Conservation (phyloP, 352 stramenopile species). For the Blastocystis sp. region DNA sequence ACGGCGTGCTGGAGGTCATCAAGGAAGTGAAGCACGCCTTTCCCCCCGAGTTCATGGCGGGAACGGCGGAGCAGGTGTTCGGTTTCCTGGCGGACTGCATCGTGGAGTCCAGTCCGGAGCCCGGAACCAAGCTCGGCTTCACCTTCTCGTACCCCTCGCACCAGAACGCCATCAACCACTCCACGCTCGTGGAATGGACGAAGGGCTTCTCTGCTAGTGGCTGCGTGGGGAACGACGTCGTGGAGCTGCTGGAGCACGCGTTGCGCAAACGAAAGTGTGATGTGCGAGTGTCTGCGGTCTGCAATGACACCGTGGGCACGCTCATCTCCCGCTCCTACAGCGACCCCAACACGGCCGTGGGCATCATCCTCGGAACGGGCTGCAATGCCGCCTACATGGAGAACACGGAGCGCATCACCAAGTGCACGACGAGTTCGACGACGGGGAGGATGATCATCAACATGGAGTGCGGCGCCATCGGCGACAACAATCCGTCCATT, state of each 20-base stretch:
- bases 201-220: constrained; percentile 72
- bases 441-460: constrained; percentile 73
- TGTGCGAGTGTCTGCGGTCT: constrained; percentile 70
- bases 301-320: constrained; percentile 74
- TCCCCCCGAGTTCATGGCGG: constrained; percentile 44
- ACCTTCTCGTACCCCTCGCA: constrained; percentile 73
- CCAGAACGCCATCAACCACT: constrained; percentile 71
- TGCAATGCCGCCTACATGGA: constrained; percentile 74
- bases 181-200: constrained; percentile 72
- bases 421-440: constrained; percentile 50
- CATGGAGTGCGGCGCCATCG: constrained; percentile 74
- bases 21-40: constrained; percentile 65
- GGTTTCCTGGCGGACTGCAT: constrained; percentile 63
- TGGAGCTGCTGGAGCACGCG: constrained; percentile 70
- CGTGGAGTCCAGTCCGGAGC: constrained; percentile 10
- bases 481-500: constrained; percentile 53
- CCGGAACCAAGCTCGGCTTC: constrained; percentile 71
- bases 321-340: constrained; percentile 71
- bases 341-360: constrained; percentile 70
- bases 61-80: constrained; percentile 66
- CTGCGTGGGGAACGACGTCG: constrained; percentile 71
- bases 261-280: constrained; percentile 68
- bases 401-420: constrained; percentile 71
- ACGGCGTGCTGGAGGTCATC: constrained; percentile 53
- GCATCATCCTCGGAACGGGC: constrained; percentile 73